phyloP scores from a whole-genome alignment of 306 rosid species.

The Prosopis cineraria region DNA sequence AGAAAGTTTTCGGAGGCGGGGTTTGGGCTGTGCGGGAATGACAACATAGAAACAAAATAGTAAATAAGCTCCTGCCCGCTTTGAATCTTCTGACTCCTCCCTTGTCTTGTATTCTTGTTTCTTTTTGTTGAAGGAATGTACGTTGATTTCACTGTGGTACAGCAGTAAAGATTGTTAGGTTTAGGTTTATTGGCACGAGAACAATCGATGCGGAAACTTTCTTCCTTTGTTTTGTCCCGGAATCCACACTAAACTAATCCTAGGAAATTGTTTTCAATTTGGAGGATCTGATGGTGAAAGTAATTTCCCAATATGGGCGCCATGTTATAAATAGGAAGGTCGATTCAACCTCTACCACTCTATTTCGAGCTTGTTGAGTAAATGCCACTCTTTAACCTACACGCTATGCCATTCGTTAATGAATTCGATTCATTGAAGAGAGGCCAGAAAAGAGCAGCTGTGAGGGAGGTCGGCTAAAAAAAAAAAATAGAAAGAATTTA shows the following conservation, averaged over 20 bases:
- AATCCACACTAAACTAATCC: conserved; percentile 28
- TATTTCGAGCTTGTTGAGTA: conserved; percentile 33
- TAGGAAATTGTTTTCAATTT: conserved; percentile 14
- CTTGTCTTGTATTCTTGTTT: conserved; percentile 70
- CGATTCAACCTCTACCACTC: conserved; percentile 40
- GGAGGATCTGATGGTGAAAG: conserved; percentile 42
- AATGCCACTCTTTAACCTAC: conserved; percentile 40
- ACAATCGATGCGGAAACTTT: conserved; percentile 40
- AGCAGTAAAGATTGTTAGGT: conserved; percentile 47
- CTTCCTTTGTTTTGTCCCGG: conserved; percentile 30
- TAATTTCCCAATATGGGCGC: conserved; percentile 29
- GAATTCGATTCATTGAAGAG: conserved; percentile 53
- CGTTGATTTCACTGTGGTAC: conserved; percentile 56
- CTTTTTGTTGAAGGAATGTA: conserved; percentile 62
- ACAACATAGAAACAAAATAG: conserved; percentile 21
- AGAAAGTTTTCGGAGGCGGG: conserved; percentile 7
- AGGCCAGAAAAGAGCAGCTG: background rate
- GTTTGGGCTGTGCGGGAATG: conserved; percentile 33
- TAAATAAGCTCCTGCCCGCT: conserved; percentile 26
- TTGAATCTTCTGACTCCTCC: conserved; percentile 46
- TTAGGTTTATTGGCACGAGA: conserved; percentile 31
- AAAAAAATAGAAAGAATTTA: background rate
- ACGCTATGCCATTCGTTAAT: conserved; percentile 44
- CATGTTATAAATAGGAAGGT: conserved; percentile 31
- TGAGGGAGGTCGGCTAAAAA: background rate